Evolutionary conservation across 2,329 filamentous ascomycete genomes (phyloP).

Genomic region (Cladobotryum protrusum): DNA sequence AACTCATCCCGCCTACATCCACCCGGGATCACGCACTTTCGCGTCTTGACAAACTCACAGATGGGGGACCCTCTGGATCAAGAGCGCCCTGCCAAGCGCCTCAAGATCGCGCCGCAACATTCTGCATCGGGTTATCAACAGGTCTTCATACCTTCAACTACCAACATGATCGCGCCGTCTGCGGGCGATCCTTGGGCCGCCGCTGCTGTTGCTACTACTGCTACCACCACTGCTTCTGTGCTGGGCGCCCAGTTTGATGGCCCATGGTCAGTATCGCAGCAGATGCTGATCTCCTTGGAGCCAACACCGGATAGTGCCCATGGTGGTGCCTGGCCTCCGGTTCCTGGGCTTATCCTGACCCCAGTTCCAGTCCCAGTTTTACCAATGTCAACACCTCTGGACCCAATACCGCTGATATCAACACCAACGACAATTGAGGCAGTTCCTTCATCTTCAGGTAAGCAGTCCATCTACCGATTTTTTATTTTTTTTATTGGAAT

Average conservation of each 20-base stretch:
- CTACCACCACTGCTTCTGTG: not conserved
- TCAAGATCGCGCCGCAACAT: conserved; percentile 14
- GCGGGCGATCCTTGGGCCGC: not conserved
- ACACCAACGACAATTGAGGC: not conserved
- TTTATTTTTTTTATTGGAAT: not conserved
- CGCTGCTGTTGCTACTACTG: not conserved
- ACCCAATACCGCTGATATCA: not conserved
- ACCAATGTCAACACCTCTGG: not conserved
- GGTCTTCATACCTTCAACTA: not conserved
- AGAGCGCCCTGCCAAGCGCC: conserved; percentile 18
- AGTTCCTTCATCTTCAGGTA: not conserved
- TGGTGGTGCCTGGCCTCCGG: not conserved
- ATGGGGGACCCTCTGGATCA: conserved; percentile 14
- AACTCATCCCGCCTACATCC: too few relatives aligned
- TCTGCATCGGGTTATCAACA: conserved; percentile 1
- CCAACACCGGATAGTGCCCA: not conserved
- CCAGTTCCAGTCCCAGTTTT: not conserved
- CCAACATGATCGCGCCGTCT: not conserved
- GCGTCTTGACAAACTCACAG: not conserved
- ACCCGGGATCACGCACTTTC: too few relatives aligned
- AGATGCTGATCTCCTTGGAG: conserved; percentile 4
- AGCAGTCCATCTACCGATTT: not conserved
- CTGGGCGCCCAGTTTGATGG: not conserved
- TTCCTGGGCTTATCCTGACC: not conserved
- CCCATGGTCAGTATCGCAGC: conserved; percentile 7